A percentile compares a stretch with the other conserved stretches of the same genome.
phyloP scores from a whole-genome alignment of 768 basidiomycete genomes.

The Tulasnella sp. region DNA sequence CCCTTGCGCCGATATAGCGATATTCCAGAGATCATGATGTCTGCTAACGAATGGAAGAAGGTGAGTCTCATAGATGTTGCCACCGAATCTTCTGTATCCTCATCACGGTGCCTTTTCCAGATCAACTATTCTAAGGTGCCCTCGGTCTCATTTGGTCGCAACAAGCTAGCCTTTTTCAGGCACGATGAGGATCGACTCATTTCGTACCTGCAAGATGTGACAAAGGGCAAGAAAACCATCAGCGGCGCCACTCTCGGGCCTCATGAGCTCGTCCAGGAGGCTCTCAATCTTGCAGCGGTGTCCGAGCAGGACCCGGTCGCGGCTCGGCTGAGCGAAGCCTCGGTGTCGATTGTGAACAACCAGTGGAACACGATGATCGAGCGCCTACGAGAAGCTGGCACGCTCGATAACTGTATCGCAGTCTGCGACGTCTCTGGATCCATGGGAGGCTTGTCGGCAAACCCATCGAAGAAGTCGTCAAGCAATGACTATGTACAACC shows the following conservation, averaged over 20 bases:
- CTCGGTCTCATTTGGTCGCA: conserved; percentile 50
- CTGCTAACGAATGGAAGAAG: conserved; percentile 33
- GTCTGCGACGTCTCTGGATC: conserved; percentile 68
- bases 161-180: conserved; percentile 42
- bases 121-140: conserved; percentile 51
- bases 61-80: background rate
- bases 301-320: conserved; percentile 25
- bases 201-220: conserved; percentile 44
- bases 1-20: conserved; percentile 39
- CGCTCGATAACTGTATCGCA: conserved; percentile 52
- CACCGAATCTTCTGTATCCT: conserved; percentile 26
- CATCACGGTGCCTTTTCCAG: conserved; percentile 27
- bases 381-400: conserved; percentile 41
- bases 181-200: conserved; percentile 51
- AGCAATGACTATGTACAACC: conserved; percentile 27
- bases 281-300: conserved; percentile 23
- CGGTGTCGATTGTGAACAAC: conserved; percentile 40
- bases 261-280: conserved; percentile 44
- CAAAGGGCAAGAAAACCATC: conserved; percentile 43
- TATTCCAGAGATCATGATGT: conserved; percentile 55
- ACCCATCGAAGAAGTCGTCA: background rate
- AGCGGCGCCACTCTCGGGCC: conserved; percentile 60
- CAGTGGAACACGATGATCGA: conserved; percentile 58
- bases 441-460: conserved; percentile 38
- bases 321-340: conserved; percentile 1